Evolutionary conservation across 2,329 filamentous ascomycete genomes (phyloP), one percentile per base, ranked within the genome.

Genomic region (Nemania sp.): DNA sequence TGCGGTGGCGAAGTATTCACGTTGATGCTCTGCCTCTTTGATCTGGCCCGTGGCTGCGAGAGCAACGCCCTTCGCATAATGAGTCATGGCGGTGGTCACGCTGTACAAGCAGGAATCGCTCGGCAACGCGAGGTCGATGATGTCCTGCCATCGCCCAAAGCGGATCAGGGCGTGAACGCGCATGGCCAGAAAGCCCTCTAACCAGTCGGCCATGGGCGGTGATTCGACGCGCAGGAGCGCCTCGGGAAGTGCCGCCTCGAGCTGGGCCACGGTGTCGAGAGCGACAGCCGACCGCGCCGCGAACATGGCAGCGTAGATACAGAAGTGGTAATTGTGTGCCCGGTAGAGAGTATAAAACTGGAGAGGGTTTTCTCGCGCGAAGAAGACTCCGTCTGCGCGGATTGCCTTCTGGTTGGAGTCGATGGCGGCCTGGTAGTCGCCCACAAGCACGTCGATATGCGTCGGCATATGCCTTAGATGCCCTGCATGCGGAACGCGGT

Each of bases 281-380:
- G 87, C 86, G 9, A 86, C 74, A 20, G 72, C 67, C 1, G 77
- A 86, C 65, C 87, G 81, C 0, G 85, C 89, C 0, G 86, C 81
- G 60, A 92, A 88, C 88, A 92, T 90, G 52, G 88, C 88, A 0
- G 86, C 85, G 66, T 92, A 92, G 44, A 91, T 80, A 2, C 83
- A 79, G 59, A 89, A 91, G 65, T 92, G 89, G 62, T 86, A 86
- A 65, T 92, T 78, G 66, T 93, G 89, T 44, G 81, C 80, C 12
- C 89, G 81, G 67, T 92, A 93, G 5, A 91, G 78, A 0, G 86
- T 86, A 72, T 92, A 93, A 67, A 92, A 91, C 66, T 88, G 88
- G 56, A 82, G 68, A 0, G 82, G 74, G 0, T 88, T 86, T 6
- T 80, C 75, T 5, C 77, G 74, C 0, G 72, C 69, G 2, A 90